phyloP scores from a whole-genome alignment of 495 filamentous ascomycete genomes.

The Geoglossum glabrum region DNA sequence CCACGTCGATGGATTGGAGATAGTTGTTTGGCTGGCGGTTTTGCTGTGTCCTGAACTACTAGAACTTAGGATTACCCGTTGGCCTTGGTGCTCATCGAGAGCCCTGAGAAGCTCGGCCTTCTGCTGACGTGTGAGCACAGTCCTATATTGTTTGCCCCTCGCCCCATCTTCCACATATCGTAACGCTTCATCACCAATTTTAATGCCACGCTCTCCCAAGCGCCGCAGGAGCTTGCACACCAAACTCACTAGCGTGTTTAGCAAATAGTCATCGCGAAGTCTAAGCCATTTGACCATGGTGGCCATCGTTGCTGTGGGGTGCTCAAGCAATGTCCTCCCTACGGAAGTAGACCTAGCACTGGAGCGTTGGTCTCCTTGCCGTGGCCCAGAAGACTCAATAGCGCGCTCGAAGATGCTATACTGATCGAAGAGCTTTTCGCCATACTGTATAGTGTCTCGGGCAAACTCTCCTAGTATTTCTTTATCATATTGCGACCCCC shows the following conservation, averaged over 20 bases:
- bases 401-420: conserved; percentile 59
- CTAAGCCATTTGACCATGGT: conserved; percentile 65
- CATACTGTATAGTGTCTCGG: conserved; percentile 82
- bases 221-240: conserved; percentile 52
- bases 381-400: conserved; percentile 24
- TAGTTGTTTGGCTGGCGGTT: not conserved
- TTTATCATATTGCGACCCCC: conserved; percentile 52
- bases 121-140: conserved; percentile 54
- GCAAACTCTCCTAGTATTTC: conserved; percentile 72
- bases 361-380: conserved; percentile 8
- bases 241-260: conserved; percentile 46
- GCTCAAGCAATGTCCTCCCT: conserved; percentile 34
- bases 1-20: not conserved
- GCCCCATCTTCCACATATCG: conserved; percentile 39
- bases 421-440: conserved; percentile 63
- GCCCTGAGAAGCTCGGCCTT: conserved; percentile 66
- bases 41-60: not conserved
- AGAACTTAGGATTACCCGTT: conserved; percentile 11
- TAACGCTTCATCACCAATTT: conserved; percentile 38
- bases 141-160: conserved; percentile 37
- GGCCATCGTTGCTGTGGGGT: conserved; percentile 41
- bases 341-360: conserved; percentile 2
- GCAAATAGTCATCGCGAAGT: conserved; percentile 66
- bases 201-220: conserved; percentile 47
- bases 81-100: conserved; percentile 53